These are phyloP conservation scores for Ophiostoma fasciatum DNA, from an alignment of 2,329 filamentous ascomycete species.

Conservation along the genomic window DNA sequence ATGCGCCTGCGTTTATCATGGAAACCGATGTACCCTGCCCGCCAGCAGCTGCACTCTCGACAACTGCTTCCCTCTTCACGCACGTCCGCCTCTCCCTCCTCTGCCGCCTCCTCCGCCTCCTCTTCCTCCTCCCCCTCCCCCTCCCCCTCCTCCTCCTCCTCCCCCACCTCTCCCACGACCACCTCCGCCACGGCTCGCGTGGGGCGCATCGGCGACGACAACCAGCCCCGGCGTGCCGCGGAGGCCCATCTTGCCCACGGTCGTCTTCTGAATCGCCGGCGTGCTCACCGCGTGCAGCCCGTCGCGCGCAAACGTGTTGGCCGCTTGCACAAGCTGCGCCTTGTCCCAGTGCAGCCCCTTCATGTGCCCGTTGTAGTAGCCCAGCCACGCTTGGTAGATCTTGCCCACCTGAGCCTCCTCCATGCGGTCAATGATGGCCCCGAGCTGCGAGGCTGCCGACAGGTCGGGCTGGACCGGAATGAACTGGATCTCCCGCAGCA, in stretches of 20 bases:
- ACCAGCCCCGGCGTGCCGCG: slow-evolving; percentile 34
- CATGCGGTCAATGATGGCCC: slow-evolving; percentile 26
- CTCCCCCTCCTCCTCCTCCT: too few species aligned
- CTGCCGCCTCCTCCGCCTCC: too few species aligned
- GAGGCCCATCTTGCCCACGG: slow-evolving; percentile 42
- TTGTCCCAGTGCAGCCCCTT: slow-evolving; percentile 29
- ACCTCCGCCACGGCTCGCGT: slow-evolving; percentile 3
- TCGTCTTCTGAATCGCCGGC: slow-evolving; percentile 31
- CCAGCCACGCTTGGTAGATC: slow-evolving; percentile 42
- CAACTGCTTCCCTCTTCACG: too few species aligned
- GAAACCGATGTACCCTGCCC: too few species aligned
- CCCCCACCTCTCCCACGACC: too few species aligned
- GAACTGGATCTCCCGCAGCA: slow-evolving; percentile 39
- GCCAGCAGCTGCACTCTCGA: too few species aligned
- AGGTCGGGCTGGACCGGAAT: slow-evolving; percentile 30
- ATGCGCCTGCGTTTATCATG: too few species aligned
- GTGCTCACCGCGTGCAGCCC: slow-evolving; percentile 32
- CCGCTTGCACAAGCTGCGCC: slow-evolving; percentile 31
- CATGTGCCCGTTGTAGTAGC: slow-evolving; percentile 36
- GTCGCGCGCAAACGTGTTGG: slow-evolving; percentile 32
- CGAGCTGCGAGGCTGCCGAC: slow-evolving; percentile 23
- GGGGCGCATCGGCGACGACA: slow-evolving; percentile 27
- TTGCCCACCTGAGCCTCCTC: slow-evolving; percentile 29
- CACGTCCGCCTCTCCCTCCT: too few species aligned
- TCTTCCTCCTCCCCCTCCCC: too few species aligned